Base-by-base conservation (phyloP, 768 basidiomycete genomes). In the Pluteus cervinus region DNA sequence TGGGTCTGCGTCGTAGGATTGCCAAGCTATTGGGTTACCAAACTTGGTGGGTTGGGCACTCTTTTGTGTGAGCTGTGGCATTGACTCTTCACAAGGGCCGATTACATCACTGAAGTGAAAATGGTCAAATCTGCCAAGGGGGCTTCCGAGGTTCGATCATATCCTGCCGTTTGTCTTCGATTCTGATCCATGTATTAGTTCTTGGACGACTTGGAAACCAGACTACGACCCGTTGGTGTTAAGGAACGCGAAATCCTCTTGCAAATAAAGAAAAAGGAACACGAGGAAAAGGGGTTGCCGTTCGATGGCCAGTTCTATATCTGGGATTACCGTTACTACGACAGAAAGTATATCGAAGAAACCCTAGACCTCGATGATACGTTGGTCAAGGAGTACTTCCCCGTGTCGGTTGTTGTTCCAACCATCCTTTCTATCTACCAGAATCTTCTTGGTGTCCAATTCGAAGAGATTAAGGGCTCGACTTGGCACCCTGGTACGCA, bases 301-400 rank as follows among this genome's bases (percentile, higher is more conserved):
- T 81, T 79, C 45, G 83, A 90, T 42, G 75, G 76, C 42, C 61
- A 81, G 50, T 79, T 92, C 53, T 82, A 81, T 50, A 64, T 87
- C 37, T 91, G 87, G 86, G 90, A 91, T 52, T 91, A 88, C 55
- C 71, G 84, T 48, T 81, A 79, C 55, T 84, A 77, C 43, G 77
- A 81, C 52, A 69, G 75, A 44, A 75, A 71, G 52, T 85, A 65
- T 50, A 63, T 81, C 37, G 83, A 90, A 57, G 66, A 73, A 49
- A 68, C 70, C 15, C 66, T 91, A 18, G 66, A 71, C 24, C 69
- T 89, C 23, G 86, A 91, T 43, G 85, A 90, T 46, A 73, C 73
- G 44, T 64, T 81, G 9, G 78, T 92, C 46, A 90, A 91, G 59
- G 83, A 91, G 55, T 88, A 90, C 57, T 91, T 93, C 73, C 87